Percentiles rank a stretch among this genome's conserved stretches.
phyloP scores from a whole-genome alignment of 2,329 filamentous ascomycete species.

The Pseudocercospora crystallina region DNA sequence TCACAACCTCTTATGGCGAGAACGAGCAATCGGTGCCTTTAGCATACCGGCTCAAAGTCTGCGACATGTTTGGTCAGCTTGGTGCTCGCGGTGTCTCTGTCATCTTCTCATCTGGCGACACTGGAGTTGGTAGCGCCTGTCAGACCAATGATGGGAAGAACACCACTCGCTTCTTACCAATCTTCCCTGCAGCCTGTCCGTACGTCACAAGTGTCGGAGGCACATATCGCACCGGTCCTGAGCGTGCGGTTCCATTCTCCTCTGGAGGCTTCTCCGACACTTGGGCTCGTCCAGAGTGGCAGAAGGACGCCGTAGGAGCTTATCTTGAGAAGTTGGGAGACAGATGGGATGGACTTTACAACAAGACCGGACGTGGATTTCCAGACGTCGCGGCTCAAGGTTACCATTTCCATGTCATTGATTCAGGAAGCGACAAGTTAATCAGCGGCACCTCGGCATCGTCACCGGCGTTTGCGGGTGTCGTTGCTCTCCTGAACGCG shows the following conservation, averaged over 20 bases:
- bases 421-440: slow-evolving; percentile 44
- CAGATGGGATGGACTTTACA: slow-evolving; percentile 44
- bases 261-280: slow-evolving; percentile 46
- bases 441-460: slow-evolving; percentile 56
- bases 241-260: slow-evolving; percentile 42
- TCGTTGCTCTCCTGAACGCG: slow-evolving; percentile 25
- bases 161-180: slow-evolving; percentile 45
- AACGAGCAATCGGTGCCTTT: slow-evolving; percentile 62
- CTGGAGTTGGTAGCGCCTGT: slow-evolving; percentile 53
- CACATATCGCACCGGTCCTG: slow-evolving; percentile 41
- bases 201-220: slow-evolving; percentile 50
- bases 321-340: slow-evolving; percentile 42
- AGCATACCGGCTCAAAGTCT: slow-evolving; percentile 60
- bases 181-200: slow-evolving; percentile 49
- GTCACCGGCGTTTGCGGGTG: slow-evolving; percentile 57
- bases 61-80: slow-evolving; percentile 63
- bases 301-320: slow-evolving; percentile 40
- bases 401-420: slow-evolving; percentile 46
- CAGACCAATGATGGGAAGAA: slow-evolving; percentile 47
- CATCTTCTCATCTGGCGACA: slow-evolving; percentile 62
- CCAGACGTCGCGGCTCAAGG: slow-evolving; percentile 56
- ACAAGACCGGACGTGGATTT: slow-evolving; percentile 43
- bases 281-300: slow-evolving; percentile 45
- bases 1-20: slow-evolving; percentile 66
- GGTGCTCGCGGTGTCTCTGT: slow-evolving; percentile 63